These are phyloP conservation scores for Linum usitatissimum DNA, from an alignment of 345 rosid genomes.

Conservation along the genomic window DNA sequence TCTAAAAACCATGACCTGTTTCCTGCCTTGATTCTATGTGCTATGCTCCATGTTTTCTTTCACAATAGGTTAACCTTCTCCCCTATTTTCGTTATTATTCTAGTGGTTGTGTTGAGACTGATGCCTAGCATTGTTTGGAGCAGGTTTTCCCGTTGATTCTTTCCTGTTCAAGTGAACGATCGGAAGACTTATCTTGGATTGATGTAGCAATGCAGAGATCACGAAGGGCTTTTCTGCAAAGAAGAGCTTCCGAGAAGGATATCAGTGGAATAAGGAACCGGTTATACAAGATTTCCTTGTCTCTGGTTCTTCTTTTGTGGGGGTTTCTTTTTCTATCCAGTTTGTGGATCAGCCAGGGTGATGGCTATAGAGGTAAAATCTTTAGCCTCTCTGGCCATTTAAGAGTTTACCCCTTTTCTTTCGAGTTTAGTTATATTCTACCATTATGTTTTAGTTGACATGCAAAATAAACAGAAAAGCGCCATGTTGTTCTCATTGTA, in stretches of 20 bases:
- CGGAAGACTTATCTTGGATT: constrained; percentile 5
- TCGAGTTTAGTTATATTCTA: background rate
- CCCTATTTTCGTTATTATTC: too few relatives aligned
- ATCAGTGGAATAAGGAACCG: constrained; percentile 23
- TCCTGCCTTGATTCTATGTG: too few relatives aligned
- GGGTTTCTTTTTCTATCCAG: constrained; percentile 52
- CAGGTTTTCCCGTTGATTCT: background rate
- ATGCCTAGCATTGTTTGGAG: background rate
- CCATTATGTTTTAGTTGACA: background rate
- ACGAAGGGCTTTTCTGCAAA: constrained; percentile 62
- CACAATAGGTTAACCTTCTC: too few relatives aligned
- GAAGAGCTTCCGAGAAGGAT: constrained; percentile 44
- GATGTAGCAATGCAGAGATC: constrained; percentile 82
- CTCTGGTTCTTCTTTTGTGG: constrained; percentile 66
- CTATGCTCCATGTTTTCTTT: too few relatives aligned
- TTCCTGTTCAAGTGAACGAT: background rate
- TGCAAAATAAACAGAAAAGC: background rate
- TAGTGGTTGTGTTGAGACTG: background rate
- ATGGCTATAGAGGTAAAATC: constrained; percentile 45
- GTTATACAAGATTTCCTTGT: constrained; percentile 53
- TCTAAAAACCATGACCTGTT: too few relatives aligned
- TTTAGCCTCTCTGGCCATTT: background rate
- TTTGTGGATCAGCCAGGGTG: constrained; percentile 53
- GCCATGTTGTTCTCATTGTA: background rate
- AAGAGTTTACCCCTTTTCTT: background rate